Conservation (phyloP, 2,329 filamentous ascomycete genomes). For the Neonectria hederae region DNA sequence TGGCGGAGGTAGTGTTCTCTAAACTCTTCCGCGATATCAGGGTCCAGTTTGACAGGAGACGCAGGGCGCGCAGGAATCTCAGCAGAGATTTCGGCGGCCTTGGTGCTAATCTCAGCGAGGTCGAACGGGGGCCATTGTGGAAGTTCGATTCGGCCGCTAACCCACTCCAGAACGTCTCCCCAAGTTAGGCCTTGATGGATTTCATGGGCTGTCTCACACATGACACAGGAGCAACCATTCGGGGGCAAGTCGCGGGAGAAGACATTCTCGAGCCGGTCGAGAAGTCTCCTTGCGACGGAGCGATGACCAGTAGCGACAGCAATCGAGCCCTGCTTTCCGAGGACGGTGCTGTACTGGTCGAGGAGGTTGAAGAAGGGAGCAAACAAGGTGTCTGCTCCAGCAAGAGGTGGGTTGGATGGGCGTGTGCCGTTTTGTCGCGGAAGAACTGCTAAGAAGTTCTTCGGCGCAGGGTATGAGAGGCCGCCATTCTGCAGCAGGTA, state of each 20-base stretch:
- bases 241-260: conserved; percentile 92
- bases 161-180: conserved; percentile 94
- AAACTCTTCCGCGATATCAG: conserved; percentile 93
- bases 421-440: conserved; percentile 66
- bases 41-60: conserved; percentile 80
- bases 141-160: conserved; percentile 86
- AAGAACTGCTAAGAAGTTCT: conserved; percentile 74
- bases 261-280: conserved; percentile 92
- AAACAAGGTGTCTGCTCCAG: conserved; percentile 79
- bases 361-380: conserved; percentile 83
- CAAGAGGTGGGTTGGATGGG: conserved; percentile 70
- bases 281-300: conserved; percentile 87
- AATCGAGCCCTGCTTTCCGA: conserved; percentile 85
- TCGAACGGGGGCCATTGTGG: conserved; percentile 91
- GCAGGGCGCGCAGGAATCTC: conserved; percentile 65
- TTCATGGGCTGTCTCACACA: conserved; percentile 74
- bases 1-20: conserved; percentile 91
- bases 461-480: conserved; percentile 75
- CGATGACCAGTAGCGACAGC: conserved; percentile 95
- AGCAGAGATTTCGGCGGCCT: conserved; percentile 69
- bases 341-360: conserved; percentile 84
- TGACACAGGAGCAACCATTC: conserved; percentile 84
- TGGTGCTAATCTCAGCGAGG: conserved; percentile 69
- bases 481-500: conserved; percentile 93
- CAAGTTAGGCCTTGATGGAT: conserved; percentile 83